Evolutionary conservation across 345 rosid genomes (phyloP), one percentile per base, ranked within the genome.

Genomic region (Excoecaria agallocha): DNA sequence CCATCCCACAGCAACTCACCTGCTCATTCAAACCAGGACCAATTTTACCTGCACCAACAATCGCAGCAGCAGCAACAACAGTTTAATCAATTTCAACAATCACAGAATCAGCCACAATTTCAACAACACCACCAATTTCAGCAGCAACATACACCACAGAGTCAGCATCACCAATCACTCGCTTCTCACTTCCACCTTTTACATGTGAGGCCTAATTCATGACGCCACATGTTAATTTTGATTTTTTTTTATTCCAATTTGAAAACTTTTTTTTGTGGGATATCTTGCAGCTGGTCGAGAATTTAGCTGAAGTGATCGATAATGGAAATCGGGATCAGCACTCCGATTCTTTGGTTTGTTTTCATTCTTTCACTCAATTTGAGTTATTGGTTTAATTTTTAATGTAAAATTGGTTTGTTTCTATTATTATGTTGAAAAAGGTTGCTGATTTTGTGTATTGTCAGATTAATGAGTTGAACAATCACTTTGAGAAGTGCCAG

Each of bases 121-220:
- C 78, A 75, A 50, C 73, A 67, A 17, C 79, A 59, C 7, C 71
- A 70, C 10, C 79, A 70, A 39, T 56, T 30, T 30, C 59, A 72
- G 19, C 68, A 46, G 43, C 69, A 50, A 9, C 79, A 76, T 5
- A 73, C 51, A 43, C 84, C 73, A 20, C 93, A 87, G 78, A 81
- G 72, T 13, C 90, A 84, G 8, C 94, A 85, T 10, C 97, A 92
- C 74, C 96, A 92, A 76, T 92, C 98, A 4, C 89, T 94, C 25
- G 96, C 98, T 30, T 94, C 98, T 49, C 96, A 89, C 74, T 94
- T 90, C 76, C 94, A 90, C 80, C 91, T 94, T 76, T 78, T 84
- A 66, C 90, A 84, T 30, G 96, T 94, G 16, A 41, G 12, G n/a
- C 68, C 22, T 48, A 37, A 8, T 7, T 35, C 1, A 15, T 70